These are phyloP conservation scores for Salix suchowensis DNA, from an alignment of 345 rosid genomes.

Conservation along the genomic window DNA sequence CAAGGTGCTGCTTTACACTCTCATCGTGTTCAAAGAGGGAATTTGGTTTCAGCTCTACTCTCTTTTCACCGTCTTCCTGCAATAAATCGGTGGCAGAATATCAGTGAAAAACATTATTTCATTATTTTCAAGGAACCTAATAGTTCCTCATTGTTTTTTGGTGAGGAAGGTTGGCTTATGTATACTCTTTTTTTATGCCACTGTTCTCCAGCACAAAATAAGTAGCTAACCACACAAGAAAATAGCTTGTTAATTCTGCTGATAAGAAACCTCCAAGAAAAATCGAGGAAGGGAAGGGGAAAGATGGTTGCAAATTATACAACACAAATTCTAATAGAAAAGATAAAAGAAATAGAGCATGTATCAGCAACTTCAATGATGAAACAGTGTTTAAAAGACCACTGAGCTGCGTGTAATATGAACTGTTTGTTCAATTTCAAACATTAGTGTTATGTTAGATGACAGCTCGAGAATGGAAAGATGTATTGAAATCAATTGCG, in stretches of 20 bases:
- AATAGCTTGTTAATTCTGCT: too few relatives aligned
- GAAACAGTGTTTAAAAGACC: background rate
- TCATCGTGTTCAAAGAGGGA: constrained; percentile 67
- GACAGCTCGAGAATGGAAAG: background rate
- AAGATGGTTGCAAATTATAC: background rate
- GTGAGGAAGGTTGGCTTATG: background rate
- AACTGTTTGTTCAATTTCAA: background rate
- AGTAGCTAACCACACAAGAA: background rate
- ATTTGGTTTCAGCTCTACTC: constrained; percentile 56
- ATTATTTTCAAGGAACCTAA: background rate
- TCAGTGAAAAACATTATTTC: background rate
- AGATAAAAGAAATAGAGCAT: too few relatives aligned
- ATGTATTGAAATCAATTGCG: background rate
- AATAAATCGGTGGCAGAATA: constrained; percentile 7
- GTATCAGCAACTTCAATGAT: background rate
- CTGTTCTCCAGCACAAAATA: background rate
- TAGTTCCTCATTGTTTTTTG: background rate
- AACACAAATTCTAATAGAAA: too few relatives aligned
- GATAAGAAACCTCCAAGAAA: background rate
- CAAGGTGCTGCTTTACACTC: constrained; percentile 41
- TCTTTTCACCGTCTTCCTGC: constrained; percentile 81
- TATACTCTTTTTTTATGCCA: background rate
- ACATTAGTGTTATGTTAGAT: background rate
- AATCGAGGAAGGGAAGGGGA: background rate
- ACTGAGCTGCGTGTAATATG: background rate